Percentiles rank a stretch among this genome's conserved stretches.
Conservation (phyloP, 768 basidiomycete species). For the Gelatoporia subvermispora region DNA sequence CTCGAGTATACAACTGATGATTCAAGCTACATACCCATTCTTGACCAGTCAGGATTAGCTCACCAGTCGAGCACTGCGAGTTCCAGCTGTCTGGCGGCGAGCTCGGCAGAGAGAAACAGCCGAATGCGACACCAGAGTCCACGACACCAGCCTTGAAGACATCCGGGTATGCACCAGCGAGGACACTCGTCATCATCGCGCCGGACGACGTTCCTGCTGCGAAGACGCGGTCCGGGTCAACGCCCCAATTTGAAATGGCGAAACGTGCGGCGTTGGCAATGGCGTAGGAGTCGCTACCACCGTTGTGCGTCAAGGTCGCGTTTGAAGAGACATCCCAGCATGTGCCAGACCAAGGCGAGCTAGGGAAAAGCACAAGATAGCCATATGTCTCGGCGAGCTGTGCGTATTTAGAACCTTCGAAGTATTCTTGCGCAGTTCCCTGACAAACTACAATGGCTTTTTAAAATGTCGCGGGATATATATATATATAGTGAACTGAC, state of each 20-base stretch:
- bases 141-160: slow-evolving; percentile 44
- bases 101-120: slow-evolving; percentile 43
- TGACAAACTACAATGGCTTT: slow-evolving; percentile 41
- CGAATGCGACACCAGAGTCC: slow-evolving; percentile 52
- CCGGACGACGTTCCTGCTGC: slow-evolving; percentile 50
- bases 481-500: slow-evolving; percentile 7
- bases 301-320: slow-evolving; percentile 50
- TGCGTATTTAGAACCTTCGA: slow-evolving; percentile 43
- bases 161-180: slow-evolving; percentile 50
- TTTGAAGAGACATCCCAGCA: slow-evolving; percentile 52
- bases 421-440: slow-evolving; percentile 49
- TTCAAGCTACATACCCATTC: slow-evolving; percentile 28
- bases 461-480: no score
- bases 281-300: slow-evolving; percentile 49
- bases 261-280: slow-evolving; percentile 44
- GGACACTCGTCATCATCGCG: slow-evolving; percentile 58
- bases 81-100: slow-evolving; percentile 36
- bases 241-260: slow-evolving; percentile 43
- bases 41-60: slow-evolving; percentile 37
- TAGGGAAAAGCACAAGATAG: slow-evolving; percentile 45
- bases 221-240: slow-evolving; percentile 42
- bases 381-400: slow-evolving; percentile 43
- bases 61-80: slow-evolving; percentile 39
- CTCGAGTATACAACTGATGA: no score
- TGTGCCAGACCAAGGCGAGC: slow-evolving; percentile 27